Evolutionary conservation across 495 filamentous ascomycete species (phyloP), one percentile per base, ranked within the genome.

Genomic region (Neurospora sp.): DNA sequence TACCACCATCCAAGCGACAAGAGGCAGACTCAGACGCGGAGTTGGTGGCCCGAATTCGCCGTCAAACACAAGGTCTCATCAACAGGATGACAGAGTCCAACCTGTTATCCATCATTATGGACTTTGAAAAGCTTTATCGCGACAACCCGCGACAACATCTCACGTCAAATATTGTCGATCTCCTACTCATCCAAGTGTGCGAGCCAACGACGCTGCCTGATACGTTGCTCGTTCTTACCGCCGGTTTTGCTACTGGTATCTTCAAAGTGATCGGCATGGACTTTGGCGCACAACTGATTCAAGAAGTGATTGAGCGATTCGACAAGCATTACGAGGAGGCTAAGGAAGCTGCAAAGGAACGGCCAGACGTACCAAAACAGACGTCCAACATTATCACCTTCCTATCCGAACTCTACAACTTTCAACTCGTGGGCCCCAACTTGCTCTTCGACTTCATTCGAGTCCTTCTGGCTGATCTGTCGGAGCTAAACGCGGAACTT

Each of bases 61-160:
- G 94, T 69, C 92, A 95, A 78, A 87, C 91, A 18, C 93, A 97
- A 75, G 96, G 96, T 79, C 85, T 96, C 10, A 85, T 98, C 73
- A 99, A 99, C 83, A 91, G 94, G 77, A 82, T 99, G 53, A 97
- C 96, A 1, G 94, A 98, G 78, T 89, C 93, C 4, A 98, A 93
- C 76, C 79, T 98, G 74, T 79, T 96, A 7, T 88, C 91, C 16
- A 95, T 98, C 69, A 82, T 97, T 8, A 83, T 85, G 4, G 93
- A 96, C 40, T 85, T 97, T 22, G 93, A 96, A 79, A 88, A 91
- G 74, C 83, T 98, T 1, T 99, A 98, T 79, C 87, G 89, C 38
- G 87, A 90, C 6, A 87, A 96, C 76, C 89, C 95, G 0, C 88
- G 96, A 9, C 91, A 94, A 69, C 87, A 93, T 78, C 93, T 98